Evolutionary conservation across 139 green algal species (phyloP).

Genomic region (Tetraselmis chui): DNA sequence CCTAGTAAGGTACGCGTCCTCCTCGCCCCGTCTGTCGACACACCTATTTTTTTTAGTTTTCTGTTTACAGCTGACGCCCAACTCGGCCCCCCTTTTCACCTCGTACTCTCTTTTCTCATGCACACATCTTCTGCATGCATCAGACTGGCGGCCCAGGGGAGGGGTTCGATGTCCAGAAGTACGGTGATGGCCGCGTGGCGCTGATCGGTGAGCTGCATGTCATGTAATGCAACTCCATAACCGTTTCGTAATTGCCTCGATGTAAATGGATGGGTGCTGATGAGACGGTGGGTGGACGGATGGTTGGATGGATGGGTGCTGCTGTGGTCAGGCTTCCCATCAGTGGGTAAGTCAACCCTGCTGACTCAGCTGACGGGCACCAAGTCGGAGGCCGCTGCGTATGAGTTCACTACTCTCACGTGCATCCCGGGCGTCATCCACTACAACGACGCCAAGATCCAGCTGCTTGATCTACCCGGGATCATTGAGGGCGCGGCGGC

Average conservation of each 20-base stretch:
- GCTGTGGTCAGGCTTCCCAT: slow-evolving; percentile 72
- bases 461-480: slow-evolving; percentile 96
- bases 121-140: too few relatives aligned
- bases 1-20: slow-evolving; percentile 51
- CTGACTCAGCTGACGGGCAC: slow-evolving; percentile 89
- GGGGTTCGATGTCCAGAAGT: slow-evolving; percentile 97
- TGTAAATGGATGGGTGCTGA: background rate
- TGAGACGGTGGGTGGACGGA: background rate
- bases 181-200: slow-evolving; percentile 88
- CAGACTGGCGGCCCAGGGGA: slow-evolving; percentile 60
- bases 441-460: slow-evolving; percentile 99
- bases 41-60: background rate
- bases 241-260: too few relatives aligned
- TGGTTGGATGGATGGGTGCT: background rate
- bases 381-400: slow-evolving; percentile 78
- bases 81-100: background rate
- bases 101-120: too few relatives aligned
- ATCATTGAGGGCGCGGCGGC: slow-evolving; percentile 97
- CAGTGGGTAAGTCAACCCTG: slow-evolving; percentile 97
- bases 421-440: slow-evolving; percentile 97
- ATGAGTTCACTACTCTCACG: slow-evolving; percentile 99
- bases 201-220: slow-evolving; percentile 69
- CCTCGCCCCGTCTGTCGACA: background rate
- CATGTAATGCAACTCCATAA: too few relatives aligned
- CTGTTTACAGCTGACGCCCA: background rate